These are phyloP conservation scores for Echites panduratus DNA, from an alignment of 257 asterid genomes.

Conservation along the genomic window DNA sequence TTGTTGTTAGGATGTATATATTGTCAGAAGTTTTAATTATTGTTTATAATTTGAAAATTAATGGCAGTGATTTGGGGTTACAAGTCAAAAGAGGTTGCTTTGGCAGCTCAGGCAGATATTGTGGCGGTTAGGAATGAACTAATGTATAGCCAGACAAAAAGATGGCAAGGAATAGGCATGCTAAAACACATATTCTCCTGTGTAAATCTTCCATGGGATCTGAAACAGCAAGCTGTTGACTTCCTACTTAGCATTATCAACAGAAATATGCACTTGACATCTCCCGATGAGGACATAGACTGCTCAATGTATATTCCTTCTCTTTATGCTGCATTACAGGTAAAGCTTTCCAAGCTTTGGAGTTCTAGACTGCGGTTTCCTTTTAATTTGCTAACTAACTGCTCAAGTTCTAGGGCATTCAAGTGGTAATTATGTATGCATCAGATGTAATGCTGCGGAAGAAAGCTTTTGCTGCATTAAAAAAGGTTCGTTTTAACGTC, in stretches of 20 bases:
- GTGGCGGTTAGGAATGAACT: slow-evolving; percentile 49
- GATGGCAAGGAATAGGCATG: slow-evolving; percentile 80
- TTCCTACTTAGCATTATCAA: slow-evolving; percentile 60
- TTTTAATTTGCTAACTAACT: slow-evolving; percentile 15
- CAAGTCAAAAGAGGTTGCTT: slow-evolving; percentile 53
- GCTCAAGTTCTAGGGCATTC: slow-evolving; percentile 48
- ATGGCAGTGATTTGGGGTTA: slow-evolving; percentile 80
- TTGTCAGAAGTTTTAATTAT: slow-evolving; percentile 12
- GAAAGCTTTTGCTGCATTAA: slow-evolving; percentile 55
- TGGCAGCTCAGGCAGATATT: slow-evolving; percentile 59
- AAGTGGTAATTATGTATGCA: slow-evolving; percentile 69
- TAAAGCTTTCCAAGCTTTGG: slow-evolving; percentile 19
- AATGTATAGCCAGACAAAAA: slow-evolving; percentile 50
- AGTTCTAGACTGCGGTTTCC: slow-evolving; percentile 16
- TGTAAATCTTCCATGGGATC: slow-evolving; percentile 47
- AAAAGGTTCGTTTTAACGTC: slow-evolving; percentile 40
- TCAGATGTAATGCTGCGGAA: slow-evolving; percentile 55
- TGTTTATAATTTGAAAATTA: slow-evolving; percentile 13
- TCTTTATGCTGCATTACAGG: slow-evolving; percentile 66
- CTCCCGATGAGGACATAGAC: slow-evolving; percentile 35
- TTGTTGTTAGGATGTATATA: slow-evolving; percentile 18
- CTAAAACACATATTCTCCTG: slow-evolving; percentile 50
- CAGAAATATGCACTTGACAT: slow-evolving; percentile 28
- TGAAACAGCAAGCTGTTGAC: slow-evolving; percentile 53
- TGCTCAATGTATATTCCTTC: slow-evolving; percentile 40